These are phyloP conservation scores for Colletotrichum lindemuthianum DNA, from an alignment of 2,329 filamentous ascomycete species.

Conservation along the genomic window DNA sequence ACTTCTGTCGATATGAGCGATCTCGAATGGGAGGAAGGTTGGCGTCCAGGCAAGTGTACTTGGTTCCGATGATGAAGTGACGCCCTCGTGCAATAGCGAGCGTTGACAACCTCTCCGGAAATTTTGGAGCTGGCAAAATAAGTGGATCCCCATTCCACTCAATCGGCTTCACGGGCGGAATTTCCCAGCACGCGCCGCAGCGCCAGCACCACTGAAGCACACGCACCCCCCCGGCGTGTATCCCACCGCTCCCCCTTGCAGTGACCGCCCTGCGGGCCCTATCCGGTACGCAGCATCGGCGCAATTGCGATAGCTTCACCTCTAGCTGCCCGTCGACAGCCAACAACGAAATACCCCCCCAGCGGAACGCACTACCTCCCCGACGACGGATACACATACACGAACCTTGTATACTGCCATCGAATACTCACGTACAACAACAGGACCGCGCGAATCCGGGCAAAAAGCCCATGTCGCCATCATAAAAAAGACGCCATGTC, in stretches of 20 bases:
- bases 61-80: not conserved
- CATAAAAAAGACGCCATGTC: constrained; percentile 71
- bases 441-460: not conserved
- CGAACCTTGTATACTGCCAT: too few relatives aligned
- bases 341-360: too few relatives aligned
- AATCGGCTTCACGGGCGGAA: constrained; percentile 15
- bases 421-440: not conserved
- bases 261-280: not conserved
- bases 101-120: constrained; percentile 12
- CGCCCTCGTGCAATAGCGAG: not conserved
- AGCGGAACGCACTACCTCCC: too few relatives aligned
- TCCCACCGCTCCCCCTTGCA: constrained; percentile 11
- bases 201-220: not conserved
- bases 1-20: too few relatives aligned
- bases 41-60: not conserved
- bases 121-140: constrained; percentile 30
- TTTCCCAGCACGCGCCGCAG: constrained; percentile 21
- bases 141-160: constrained; percentile 7
- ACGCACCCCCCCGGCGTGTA: too few relatives aligned
- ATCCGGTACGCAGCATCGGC: too few relatives aligned
- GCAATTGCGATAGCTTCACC: too few relatives aligned
- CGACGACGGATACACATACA: too few relatives aligned
- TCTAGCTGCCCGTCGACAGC: too few relatives aligned
- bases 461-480: too few relatives aligned
- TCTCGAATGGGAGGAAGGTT: too few relatives aligned